phyloP scores from a whole-genome alignment of 139 green algal genomes.

The Coccomyxa sp. region DNA sequence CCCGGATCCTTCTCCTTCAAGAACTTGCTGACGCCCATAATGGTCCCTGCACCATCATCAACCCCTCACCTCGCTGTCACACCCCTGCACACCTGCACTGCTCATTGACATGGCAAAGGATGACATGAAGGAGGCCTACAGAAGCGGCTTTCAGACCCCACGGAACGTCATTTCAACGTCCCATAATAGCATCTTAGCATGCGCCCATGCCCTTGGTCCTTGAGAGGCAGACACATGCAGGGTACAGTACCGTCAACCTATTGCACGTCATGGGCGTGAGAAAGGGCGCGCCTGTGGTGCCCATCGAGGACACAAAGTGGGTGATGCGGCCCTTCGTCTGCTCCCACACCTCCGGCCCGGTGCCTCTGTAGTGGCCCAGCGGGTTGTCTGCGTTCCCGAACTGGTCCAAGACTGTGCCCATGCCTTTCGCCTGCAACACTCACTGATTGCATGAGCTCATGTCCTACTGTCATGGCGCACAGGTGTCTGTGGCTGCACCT shows the following conservation, averaged over 20 bases:
- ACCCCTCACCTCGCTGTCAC: too few species aligned
- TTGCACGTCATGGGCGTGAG: too few species aligned
- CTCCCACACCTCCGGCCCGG: conserved; percentile 44
- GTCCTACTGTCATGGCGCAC: too few species aligned
- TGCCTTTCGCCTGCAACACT: conserved; percentile 17
- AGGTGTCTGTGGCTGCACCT: too few species aligned
- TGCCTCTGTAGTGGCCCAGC: conserved; percentile 26
- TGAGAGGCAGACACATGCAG: too few species aligned
- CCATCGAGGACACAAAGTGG: conserved; percentile 48
- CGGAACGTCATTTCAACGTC: background rate
- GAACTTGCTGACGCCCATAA: conserved; percentile 38
- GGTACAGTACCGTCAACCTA: too few species aligned
- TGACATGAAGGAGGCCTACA: too few species aligned
- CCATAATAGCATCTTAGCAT: too few species aligned
- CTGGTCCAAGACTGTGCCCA: conserved; percentile 44
- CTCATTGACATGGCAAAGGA: too few species aligned
- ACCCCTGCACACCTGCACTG: too few species aligned
- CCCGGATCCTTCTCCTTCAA: conserved; percentile 39
- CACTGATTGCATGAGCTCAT: background rate
- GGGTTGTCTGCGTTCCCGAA: conserved; percentile 45
- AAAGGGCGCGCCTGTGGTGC: conserved; percentile 25
- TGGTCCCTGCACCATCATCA: conserved; percentile 29
- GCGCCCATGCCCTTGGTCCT: too few species aligned
- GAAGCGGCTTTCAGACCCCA: too few species aligned
- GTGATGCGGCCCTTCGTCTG: conserved; percentile 46